Evolutionary conservation across 192 early-diverging fungal species (phyloP).

Genomic region (Mortierella hygrophila): DNA sequence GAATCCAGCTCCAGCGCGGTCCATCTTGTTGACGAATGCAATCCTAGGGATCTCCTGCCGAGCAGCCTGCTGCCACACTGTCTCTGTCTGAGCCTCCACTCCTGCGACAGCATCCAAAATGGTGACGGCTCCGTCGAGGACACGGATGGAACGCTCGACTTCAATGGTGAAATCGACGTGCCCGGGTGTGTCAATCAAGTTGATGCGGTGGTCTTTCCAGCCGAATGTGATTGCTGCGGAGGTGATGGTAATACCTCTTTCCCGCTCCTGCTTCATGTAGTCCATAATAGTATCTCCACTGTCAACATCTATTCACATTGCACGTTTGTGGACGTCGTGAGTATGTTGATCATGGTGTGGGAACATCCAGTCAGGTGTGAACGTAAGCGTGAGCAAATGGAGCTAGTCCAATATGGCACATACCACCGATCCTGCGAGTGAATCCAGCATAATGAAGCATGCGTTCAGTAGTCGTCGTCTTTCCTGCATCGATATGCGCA

Average conservation of each 20-base stretch:
- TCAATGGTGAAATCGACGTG: conserved; percentile 98
- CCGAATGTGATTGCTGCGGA: conserved; percentile 93
- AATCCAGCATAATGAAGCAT: conserved; percentile 97
- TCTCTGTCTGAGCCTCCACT: conserved; percentile 98
- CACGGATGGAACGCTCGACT: conserved; percentile 90
- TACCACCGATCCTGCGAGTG: conserved; percentile 88
- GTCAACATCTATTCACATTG: conserved; percentile 77
- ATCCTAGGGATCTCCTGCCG: conserved; percentile 86
- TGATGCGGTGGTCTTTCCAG: conserved; percentile 80
- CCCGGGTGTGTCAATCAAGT: conserved; percentile 97
- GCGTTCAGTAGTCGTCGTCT: conserved; percentile 97
- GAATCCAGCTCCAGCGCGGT: conserved; percentile 83
- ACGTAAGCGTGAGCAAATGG: background rate
- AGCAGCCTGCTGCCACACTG: conserved; percentile 91
- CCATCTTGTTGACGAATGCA: conserved; percentile 97
- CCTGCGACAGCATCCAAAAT: conserved; percentile 96
- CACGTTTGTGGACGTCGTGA: background rate
- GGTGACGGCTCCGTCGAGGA: conserved; percentile 94
- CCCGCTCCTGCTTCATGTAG: conserved; percentile 88
- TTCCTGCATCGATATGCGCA: conserved; percentile 97
- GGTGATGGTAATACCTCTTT: conserved; percentile 94
- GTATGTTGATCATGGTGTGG: background rate
- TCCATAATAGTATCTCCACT: conserved; percentile 96
- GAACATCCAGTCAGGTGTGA: background rate
- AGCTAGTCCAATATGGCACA: background rate